Base-by-base conservation (phyloP, 106 monocot genomes). In the Dendrobium nobile region DNA sequence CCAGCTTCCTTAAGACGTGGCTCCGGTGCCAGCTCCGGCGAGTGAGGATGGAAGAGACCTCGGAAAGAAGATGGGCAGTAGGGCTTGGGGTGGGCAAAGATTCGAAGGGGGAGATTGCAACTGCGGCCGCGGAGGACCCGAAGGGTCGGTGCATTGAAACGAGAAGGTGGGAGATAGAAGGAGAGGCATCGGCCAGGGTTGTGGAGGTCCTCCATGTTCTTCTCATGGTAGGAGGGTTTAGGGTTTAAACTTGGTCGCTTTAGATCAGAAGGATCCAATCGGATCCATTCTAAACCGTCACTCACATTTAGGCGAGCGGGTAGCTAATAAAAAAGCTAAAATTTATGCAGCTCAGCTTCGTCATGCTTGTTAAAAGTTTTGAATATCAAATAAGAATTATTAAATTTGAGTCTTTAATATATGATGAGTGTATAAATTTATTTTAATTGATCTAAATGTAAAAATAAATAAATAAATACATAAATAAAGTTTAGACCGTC, bases 31-130 rank as follows among this genome's bases (percentile, higher is more conserved):
- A 87, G 54, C 67, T 75, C 2, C 87, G 86, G 17, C 80, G 72
- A 22, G 89, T 84, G 78, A 94, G 91, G 83, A 89, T 85, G 24
- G 81, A 85, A 19, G 76, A 51, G 48, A 76, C 76, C 76, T 76
- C 76, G 26, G 76, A 47, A 26, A 76, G 76, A 24, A 76, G 45
- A 76, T 48, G 47, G 5, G 76, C 24, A 13, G 47, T 15, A 27
- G 76, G 22, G 26, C 48, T 76, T 9, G 76, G 19, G 43, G 74
- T 44, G 43, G 41, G 47, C 13, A 76, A n/a, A 10, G 74, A 43
- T 74, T 74, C 74, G 6, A 20, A 10, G 13, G 41, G 20, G 19
- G 43, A 43, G n/a, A 74, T 27, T 17, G 76, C 48, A 11, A 76
- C 76, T 27, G 76, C 48, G 26, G 76, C 76, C 3, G 48, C 47